Evolutionary conservation across 495 filamentous ascomycete species (phyloP).

Genomic region (Melanomma pulvis-pyrius): DNA sequence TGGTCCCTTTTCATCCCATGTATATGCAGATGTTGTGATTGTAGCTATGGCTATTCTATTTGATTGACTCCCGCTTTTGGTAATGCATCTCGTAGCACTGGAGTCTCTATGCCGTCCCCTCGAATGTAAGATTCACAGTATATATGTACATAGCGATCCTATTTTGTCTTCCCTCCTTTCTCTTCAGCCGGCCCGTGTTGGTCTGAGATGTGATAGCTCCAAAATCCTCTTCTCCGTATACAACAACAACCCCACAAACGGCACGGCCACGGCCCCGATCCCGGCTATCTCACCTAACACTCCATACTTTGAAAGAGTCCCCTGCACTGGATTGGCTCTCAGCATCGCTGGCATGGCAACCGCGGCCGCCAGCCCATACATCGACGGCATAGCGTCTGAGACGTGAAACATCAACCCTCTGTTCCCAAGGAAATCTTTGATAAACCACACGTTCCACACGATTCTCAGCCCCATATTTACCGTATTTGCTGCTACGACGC

Average conservation of each 20-base stretch:
- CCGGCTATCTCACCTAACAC: slow-evolving; percentile 54
- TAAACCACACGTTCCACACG: slow-evolving; percentile 75
- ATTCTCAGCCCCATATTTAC: slow-evolving; percentile 86
- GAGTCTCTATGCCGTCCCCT: too few species aligned
- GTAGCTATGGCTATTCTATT: too few species aligned
- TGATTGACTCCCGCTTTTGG: too few species aligned
- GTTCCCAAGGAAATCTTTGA: slow-evolving; percentile 61
- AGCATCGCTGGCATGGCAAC: slow-evolving; percentile 31
- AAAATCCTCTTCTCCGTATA: slow-evolving; percentile 64
- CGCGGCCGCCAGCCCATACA: slow-evolving; percentile 26
- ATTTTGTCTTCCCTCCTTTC: too few species aligned
- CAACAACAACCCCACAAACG: slow-evolving; percentile 60
- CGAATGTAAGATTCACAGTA: too few species aligned
- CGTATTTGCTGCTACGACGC: slow-evolving; percentile 80
- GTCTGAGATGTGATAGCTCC: slow-evolving; percentile 51
- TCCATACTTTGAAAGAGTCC: slow-evolving; percentile 38
- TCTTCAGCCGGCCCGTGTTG: too few species aligned
- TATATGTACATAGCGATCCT: too few species aligned
- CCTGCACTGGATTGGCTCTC: slow-evolving; percentile 40
- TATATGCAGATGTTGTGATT: too few species aligned
- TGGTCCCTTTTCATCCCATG: too few species aligned
- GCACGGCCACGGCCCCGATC: slow-evolving; percentile 54
- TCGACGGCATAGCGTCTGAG: neutral
- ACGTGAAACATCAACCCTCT: neutral
- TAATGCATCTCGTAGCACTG: too few species aligned